Conservation (phyloP, 805 yeast genomes). For the Komagataella phaffii region DNA sequence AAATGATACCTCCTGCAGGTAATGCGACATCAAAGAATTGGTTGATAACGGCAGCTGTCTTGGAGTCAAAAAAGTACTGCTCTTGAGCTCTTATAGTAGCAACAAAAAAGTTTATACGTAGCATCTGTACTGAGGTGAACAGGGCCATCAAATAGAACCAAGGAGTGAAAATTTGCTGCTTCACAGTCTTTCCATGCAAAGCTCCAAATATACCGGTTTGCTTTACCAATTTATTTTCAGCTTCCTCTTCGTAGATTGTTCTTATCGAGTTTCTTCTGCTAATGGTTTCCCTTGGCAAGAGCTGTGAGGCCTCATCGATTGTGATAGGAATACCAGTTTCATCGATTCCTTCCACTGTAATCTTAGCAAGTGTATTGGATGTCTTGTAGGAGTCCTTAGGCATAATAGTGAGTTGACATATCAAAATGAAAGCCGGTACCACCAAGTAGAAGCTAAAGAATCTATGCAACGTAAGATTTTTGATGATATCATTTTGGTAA, state of each 20-base stretch:
- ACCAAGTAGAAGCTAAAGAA: conserved; percentile 59
- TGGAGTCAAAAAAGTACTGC: conserved; percentile 45
- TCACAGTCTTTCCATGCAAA: conserved; percentile 42
- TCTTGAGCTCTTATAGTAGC: conserved; percentile 84
- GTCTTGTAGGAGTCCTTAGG: conserved; percentile 69
- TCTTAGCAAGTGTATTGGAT: conserved; percentile 49
- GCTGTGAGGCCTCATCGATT: conserved; percentile 20
- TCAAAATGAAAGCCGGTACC: conserved; percentile 66
- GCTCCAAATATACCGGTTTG: conserved; percentile 64
- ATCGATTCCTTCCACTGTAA: conserved; percentile 62
- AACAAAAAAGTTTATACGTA: conserved; percentile 83
- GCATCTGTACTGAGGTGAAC: conserved; percentile 81
- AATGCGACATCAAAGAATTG: conserved; percentile 74
- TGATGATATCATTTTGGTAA: conserved; percentile 31
- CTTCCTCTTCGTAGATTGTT: conserved; percentile 54
- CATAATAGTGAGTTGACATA: conserved; percentile 70
- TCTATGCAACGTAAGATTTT: conserved; percentile 27
- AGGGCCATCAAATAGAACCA: conserved; percentile 73
- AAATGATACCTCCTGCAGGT: conserved; percentile 78
- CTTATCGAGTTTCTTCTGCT: conserved; percentile 30
- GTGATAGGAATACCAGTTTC: conserved; percentile 50
- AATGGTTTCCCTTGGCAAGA: conserved; percentile 11
- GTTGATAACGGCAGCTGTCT: conserved; percentile 43
- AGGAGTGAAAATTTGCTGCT: conserved; percentile 32
- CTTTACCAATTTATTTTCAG: conserved; percentile 38